Conservation (phyloP, 352 stramenopile genomes). For the Phytophthora quininea region DNA sequence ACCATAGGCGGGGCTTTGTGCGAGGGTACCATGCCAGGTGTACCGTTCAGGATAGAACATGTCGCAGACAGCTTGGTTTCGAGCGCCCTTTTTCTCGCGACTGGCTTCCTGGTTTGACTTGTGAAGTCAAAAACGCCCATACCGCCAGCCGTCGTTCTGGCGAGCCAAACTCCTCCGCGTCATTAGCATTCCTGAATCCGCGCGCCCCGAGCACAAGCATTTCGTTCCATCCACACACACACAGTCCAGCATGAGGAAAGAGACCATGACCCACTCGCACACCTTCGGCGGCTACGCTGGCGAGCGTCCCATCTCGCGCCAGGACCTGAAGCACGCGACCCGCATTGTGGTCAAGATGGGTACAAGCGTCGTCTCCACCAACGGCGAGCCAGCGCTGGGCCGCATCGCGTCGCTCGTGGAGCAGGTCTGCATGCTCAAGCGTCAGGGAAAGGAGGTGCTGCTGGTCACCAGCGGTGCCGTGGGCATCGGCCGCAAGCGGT, state of each 20-base stretch:
- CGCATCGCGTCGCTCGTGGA: constrained; percentile 92
- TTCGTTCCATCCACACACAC: background rate
- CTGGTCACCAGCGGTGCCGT: constrained; percentile 92
- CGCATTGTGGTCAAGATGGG: constrained; percentile 97
- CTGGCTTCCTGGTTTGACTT: constrained; percentile 8
- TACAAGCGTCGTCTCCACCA: constrained; percentile 95
- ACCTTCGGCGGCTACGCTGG: constrained; percentile 40
- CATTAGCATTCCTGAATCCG: too few relatives aligned
- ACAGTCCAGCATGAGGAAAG: constrained; percentile 44
- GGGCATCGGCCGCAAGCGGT: constrained; percentile 92
- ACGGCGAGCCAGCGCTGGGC: constrained; percentile 91
- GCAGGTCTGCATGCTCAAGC: constrained; percentile 94
- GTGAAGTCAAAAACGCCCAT: background rate
- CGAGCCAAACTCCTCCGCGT: background rate
- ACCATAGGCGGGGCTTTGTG: too few relatives aligned
- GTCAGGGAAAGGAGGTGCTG: constrained; percentile 89
- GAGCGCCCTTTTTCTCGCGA: constrained; percentile 7
- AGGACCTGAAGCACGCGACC: constrained; percentile 76
- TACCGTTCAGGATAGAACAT: constrained; percentile 5
- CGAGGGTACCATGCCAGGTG: too few relatives aligned
- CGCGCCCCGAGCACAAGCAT: too few relatives aligned
- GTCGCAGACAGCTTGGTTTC: constrained; percentile 21
- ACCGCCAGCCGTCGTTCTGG: background rate
- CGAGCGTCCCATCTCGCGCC: constrained; percentile 61
- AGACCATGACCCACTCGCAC: constrained; percentile 58